Evolutionary conservation across 805 yeast genomes (phyloP), one percentile per base, ranked within the genome.

Genomic region (Saccharomyces eubayanus): DNA sequence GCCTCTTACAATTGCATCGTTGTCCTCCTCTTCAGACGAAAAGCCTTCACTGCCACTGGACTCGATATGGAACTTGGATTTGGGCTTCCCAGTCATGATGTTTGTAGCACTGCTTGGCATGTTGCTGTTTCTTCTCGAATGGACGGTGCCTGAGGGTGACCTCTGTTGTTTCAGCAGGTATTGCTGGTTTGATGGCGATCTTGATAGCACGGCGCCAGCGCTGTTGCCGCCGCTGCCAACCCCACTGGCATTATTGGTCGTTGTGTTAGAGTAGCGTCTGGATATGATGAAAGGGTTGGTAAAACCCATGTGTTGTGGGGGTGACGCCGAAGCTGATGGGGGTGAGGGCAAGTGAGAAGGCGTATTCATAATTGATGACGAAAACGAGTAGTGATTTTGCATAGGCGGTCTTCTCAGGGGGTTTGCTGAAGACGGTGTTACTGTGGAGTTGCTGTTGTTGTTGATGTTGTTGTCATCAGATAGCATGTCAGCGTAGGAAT

Each of bases 401-500:
- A 46, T 46, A n/a, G 30, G 30, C 8, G 28, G 49, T 48, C 43
- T 36, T 36, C 43, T 36, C 43, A 36, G 16, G 24, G 43, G 43
- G 24, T 36, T 36, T 12, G 24, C 43, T 1, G 27, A 16, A 9
- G 40, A 30, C 6, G 50, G 45, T 49, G 72, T 64, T 36, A 62
- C 63, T 62, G 84, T 86, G 21, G 24, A 8, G 10, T 40, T 28
- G 30, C 28, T 40, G 12, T 6, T 24, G n/a, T 31, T 31, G 28
- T 48, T 16, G 24, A 24, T 24, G 16, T 31, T 30, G 51, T 51
- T 54, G 65, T 85, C 92, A 59, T 80, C 82, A 58, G 75, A 80
- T 57, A 86, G 77, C 78, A 88, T 79, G 61, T 88, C 96, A 3
- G 94, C 96, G 67, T 85, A 88, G 2, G 90, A 84, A 63, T 81